Evolutionary conservation across 371 early-diverging fungal genomes (phyloP), one percentile per base, ranked within the genome.

Genomic region (Apophysomyces trapeziformis): DNA sequence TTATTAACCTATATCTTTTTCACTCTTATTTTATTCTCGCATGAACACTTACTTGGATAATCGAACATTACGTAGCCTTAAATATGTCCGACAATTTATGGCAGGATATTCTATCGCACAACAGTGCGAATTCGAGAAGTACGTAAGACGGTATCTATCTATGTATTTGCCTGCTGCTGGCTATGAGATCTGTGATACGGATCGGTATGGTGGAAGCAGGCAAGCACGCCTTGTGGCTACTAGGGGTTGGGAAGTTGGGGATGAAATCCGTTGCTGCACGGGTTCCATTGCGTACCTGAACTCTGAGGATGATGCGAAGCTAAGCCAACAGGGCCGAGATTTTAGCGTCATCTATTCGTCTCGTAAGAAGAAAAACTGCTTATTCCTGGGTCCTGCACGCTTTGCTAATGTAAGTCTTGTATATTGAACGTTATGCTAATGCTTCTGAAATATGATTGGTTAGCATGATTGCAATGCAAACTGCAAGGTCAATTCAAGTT

Each of bases 341-440:
- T 96, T 96, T 67, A 89, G 89, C 66, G 92, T 96, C 63, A 92
- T 96, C 83, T 88, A 81, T 62, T 90, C 92, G 13, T 82, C 84
- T 38, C 80, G 89, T 58, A 77, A 84, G 38, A 85, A 85, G 7
- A 72, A 78, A 56, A 86, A 86, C 68, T 92, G 90, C 54, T 68
- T 96, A 16, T 92, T 96, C 61, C 78, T 95, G 5, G 97, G 97
- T 4, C 97, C 97, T 7, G 97, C 93, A 0, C 85, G 96, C 5
- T 96, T 97, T 75, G 92, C 93, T 41, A 96, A 97, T 71, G 84
- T 84, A 78, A 68, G 76, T 56, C 9, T 12, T 64, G 16, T 7
- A 26, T 26, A 26, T 26, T 26, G 26, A 26, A 12, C 39, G 9
- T 44, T 60, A 47, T 6, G 5, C 1, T 13, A 5, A 45, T 16